Conservation (phyloP, 331 rosid species). For the Quercus tomentella region DNA sequence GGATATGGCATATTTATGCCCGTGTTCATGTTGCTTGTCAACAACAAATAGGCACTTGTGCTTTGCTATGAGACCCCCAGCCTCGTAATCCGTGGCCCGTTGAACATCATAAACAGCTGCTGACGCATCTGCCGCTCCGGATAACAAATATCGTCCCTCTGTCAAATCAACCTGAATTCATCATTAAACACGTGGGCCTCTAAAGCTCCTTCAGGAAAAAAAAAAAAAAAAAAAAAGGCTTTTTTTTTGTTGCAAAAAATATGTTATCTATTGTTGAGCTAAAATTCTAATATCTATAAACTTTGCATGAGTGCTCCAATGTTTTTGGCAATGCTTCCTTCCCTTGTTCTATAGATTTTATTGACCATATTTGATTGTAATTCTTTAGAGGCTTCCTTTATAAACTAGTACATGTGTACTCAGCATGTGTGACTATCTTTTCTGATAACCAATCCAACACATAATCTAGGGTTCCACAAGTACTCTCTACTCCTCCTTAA, state of each 20-base stretch:
- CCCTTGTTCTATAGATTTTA: too few relatives aligned
- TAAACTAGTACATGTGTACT: too few relatives aligned
- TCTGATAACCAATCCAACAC: background rate
- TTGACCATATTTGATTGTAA: too few relatives aligned
- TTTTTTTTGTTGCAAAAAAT: background rate
- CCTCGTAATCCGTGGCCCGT: constrained; percentile 49
- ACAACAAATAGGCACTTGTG: constrained; percentile 54
- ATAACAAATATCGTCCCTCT: constrained; percentile 75
- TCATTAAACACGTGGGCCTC: constrained; percentile 30
- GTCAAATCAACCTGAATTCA: constrained; percentile 78
- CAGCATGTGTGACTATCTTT: background rate
- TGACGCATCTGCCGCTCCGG: constrained; percentile 81
- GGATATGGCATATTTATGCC: constrained; percentile 75
- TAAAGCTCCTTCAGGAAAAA: background rate
- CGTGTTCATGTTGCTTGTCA: constrained; percentile 66
- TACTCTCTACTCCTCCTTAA: background rate
- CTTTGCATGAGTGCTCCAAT: too few relatives aligned
- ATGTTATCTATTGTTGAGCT: too few relatives aligned
- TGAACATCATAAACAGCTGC: constrained; percentile 75
- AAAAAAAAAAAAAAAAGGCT: background rate
- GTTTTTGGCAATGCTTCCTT: too few relatives aligned
- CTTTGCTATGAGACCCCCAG: constrained; percentile 44
- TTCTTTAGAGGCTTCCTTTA: too few relatives aligned
- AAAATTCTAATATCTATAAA: too few relatives aligned
- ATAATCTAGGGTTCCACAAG: background rate